Conservation (phyloP, 192 early-diverging fungal species). For the Entomortierella chlamydospora region DNA sequence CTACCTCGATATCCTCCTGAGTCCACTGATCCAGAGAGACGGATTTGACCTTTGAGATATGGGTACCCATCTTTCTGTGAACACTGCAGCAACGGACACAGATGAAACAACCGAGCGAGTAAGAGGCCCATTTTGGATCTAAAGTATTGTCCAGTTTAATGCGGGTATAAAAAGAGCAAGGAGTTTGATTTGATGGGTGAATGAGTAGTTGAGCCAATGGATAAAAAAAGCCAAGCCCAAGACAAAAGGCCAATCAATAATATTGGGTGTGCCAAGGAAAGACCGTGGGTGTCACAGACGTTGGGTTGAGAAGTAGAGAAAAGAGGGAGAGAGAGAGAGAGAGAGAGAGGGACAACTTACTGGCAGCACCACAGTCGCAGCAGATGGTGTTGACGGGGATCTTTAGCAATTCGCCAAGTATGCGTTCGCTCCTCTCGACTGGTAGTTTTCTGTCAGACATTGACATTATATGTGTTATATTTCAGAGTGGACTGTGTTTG, state of each 20-base stretch:
- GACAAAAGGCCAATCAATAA: no score
- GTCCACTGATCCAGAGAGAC: conserved; percentile 92
- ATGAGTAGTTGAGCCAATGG: background rate
- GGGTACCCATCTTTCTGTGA: conserved; percentile 88
- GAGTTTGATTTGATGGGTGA: background rate
- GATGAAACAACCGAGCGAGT: conserved; percentile 92
- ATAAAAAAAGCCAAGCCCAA: no score
- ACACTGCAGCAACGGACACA: conserved; percentile 92
- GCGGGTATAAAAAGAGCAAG: background rate
- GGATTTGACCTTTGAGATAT: conserved; percentile 93
- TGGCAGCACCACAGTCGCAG: conserved; percentile 80
- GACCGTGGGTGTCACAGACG: no score
- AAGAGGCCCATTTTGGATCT: conserved; percentile 91
- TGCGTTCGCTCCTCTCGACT: conserved; percentile 75
- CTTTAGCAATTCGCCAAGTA: conserved; percentile 74
- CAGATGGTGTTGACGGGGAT: conserved; percentile 78
- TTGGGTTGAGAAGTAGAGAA: background rate
- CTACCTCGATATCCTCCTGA: conserved; percentile 83
- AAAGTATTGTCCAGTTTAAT: conserved; percentile 14
- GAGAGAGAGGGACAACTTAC: conserved; percentile 51
- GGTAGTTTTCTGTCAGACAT: conserved; percentile 65
- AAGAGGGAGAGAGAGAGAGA: conserved; percentile 1
- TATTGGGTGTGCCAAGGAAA: no score
- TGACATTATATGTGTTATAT: no score
- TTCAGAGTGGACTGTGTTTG: no score